Conservation (phyloP, 768 basidiomycete species). For the Coprinopsis cinerea region DNA sequence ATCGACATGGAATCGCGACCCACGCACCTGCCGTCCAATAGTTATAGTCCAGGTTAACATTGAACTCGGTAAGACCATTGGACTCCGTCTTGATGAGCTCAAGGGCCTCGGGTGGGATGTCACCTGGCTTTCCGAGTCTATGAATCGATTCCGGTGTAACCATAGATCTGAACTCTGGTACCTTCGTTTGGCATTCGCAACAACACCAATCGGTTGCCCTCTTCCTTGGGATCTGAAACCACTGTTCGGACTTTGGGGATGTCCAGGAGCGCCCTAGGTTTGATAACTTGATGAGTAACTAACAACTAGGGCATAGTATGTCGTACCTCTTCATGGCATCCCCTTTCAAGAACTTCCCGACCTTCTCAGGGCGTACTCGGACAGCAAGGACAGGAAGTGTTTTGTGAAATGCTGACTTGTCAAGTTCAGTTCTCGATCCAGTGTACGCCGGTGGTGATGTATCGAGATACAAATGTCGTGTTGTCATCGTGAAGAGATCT, state of each 20-base stretch:
- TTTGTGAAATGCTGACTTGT: conserved; percentile 60
- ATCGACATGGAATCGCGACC: not conserved
- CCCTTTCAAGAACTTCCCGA: conserved; percentile 51
- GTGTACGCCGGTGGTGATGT: conserved; percentile 38
- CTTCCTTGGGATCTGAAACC: conserved; percentile 41
- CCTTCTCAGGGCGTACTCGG: conserved; percentile 51
- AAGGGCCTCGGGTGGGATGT: conserved; percentile 51
- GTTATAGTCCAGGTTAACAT: conserved; percentile 68
- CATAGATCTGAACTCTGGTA: conserved; percentile 24
- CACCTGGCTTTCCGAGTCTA: conserved; percentile 52
- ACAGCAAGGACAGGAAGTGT: conserved; percentile 64
- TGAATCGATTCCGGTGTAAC: conserved; percentile 9
- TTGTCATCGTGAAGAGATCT: conserved; percentile 20
- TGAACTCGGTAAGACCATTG: conserved; percentile 51
- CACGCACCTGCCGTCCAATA: conserved; percentile 80
- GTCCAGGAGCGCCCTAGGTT: conserved; percentile 54
- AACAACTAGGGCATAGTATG: not conserved
- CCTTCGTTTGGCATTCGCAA: conserved; percentile 57
- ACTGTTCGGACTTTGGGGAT: conserved; percentile 65
- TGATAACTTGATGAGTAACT: conserved; percentile 5
- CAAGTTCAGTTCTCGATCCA: conserved; percentile 47
- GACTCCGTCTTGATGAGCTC: conserved; percentile 52
- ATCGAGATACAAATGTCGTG: conserved; percentile 33
- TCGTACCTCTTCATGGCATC: conserved; percentile 51
- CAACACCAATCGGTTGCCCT: conserved; percentile 58